These are phyloP conservation scores for Sicyos baderoa DNA, from an alignment of 306 rosid species.

Conservation along the genomic window DNA sequence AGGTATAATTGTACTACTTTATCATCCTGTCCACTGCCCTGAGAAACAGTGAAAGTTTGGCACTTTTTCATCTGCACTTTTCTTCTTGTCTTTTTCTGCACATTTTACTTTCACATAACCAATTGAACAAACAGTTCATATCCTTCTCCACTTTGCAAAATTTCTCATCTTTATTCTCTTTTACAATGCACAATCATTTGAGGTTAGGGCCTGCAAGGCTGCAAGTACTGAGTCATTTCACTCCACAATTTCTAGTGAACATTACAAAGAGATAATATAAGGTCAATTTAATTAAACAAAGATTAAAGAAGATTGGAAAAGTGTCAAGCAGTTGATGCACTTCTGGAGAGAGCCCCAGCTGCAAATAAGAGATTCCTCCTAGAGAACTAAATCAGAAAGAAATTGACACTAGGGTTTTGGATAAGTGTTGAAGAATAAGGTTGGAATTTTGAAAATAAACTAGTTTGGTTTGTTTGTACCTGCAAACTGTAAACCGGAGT, in stretches of 20 bases:
- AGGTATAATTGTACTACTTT: background rate
- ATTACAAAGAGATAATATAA: background rate
- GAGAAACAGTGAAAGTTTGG: conserved; percentile 1
- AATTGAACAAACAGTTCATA: background rate
- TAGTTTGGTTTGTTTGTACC: conserved; percentile 28
- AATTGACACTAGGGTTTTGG: background rate
- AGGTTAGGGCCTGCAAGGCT: background rate
- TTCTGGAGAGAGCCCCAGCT: conserved; percentile 62
- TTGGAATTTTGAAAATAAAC: background rate
- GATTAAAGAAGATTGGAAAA: background rate
- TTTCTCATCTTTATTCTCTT: background rate
- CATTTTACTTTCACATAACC: background rate
- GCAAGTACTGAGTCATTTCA: conserved; percentile 5
- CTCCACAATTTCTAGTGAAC: background rate
- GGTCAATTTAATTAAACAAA: background rate
- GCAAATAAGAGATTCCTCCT: conserved; percentile 95
- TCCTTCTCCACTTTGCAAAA: conserved; percentile 1
- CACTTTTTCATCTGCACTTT: background rate
- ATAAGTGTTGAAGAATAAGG: background rate
- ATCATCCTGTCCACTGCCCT: conserved; percentile 10
- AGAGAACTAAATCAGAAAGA: conserved; percentile 57
- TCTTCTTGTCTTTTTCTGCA: background rate
- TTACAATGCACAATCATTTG: conserved; percentile 11
- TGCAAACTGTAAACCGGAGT: conserved; percentile 67
- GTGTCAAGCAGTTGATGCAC: conserved; percentile 11